phyloP scores from a whole-genome alignment of 2,329 filamentous ascomycete species.

The Colletotrichum orchidophilum region DNA sequence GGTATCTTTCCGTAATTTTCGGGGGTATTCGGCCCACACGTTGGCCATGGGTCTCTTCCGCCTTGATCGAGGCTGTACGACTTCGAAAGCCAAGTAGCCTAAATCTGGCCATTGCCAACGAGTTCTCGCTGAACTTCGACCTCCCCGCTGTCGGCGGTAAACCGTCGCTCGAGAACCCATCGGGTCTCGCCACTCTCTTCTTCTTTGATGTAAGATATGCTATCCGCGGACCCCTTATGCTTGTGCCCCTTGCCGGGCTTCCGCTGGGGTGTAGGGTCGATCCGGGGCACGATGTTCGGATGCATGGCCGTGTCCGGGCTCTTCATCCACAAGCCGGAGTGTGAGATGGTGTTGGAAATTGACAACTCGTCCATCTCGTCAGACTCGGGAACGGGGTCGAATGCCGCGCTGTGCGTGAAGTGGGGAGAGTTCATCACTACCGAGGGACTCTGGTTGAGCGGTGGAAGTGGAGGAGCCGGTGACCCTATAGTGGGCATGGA shows the following conservation, averaged over 20 bases:
- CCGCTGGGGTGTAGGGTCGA: conserved; percentile 31
- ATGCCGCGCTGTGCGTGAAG: conserved; percentile 40
- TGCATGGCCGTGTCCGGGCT: conserved; percentile 32
- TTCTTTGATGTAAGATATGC: conserved; percentile 74
- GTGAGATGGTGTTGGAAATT: conserved; percentile 36
- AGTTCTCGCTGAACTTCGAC: conserved; percentile 72
- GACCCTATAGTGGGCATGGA: conserved; percentile 44
- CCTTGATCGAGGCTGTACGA: too few relatives aligned
- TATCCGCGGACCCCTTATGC: conserved; percentile 69
- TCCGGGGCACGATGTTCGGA: conserved; percentile 34
- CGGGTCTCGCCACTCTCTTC: conserved; percentile 66
- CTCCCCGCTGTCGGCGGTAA: conserved; percentile 72
- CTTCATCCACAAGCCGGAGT: conserved; percentile 40
- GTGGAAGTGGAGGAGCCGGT: conserved; percentile 36
- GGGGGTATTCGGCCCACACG: not conserved
- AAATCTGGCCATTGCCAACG: conserved; percentile 65
- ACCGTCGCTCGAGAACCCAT: conserved; percentile 76
- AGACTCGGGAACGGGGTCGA: conserved; percentile 52
- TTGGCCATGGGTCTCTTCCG: not conserved
- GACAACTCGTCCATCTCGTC: conserved; percentile 41
- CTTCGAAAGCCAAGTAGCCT: conserved; percentile 14
- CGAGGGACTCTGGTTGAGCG: conserved; percentile 25
- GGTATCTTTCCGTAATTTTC: conserved; percentile 6
- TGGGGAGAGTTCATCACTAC: conserved; percentile 36
- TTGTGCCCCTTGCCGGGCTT: conserved; percentile 54